phyloP scores from a whole-genome alignment of 257 asterid genomes.

The Coffea eugenioides region DNA sequence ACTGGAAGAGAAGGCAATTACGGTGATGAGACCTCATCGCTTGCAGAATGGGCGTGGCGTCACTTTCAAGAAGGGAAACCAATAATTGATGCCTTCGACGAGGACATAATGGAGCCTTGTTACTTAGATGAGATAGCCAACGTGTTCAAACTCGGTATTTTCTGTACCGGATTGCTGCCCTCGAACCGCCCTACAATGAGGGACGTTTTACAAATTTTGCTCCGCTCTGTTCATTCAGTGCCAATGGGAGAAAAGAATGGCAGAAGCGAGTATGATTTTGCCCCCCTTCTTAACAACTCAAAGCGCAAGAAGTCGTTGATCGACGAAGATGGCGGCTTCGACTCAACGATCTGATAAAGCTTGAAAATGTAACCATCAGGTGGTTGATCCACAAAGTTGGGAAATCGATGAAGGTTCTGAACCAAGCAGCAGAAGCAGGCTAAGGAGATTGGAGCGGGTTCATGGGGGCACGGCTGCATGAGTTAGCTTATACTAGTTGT shows the following conservation, averaged over 20 bases:
- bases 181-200: constrained; percentile 74
- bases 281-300: constrained; percentile 63
- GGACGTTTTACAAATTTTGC: constrained; percentile 59
- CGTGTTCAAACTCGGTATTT: constrained; percentile 67
- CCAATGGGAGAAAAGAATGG: constrained; percentile 28
- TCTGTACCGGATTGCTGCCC: constrained; percentile 63
- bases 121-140: constrained; percentile 53
- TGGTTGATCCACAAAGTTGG: neutral
- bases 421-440: neutral
- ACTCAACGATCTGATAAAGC: constrained; percentile 29
- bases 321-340: constrained; percentile 32
- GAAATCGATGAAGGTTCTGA: neutral
- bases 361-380: constrained; percentile 5
- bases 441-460: neutral
- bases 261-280: constrained; percentile 43
- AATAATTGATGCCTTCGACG: constrained; percentile 46
- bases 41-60: constrained; percentile 81
- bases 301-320: constrained; percentile 25
- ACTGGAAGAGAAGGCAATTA: constrained; percentile 72
- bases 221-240: constrained; percentile 33
- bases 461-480: neutral
- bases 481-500: neutral
- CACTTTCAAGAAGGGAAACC: constrained; percentile 48
- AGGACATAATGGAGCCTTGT: constrained; percentile 51
- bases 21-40: constrained; percentile 68